These are phyloP conservation scores for Metschnikowia peoriensis DNA, from an alignment of 805 yeast species.

Conservation along the genomic window DNA sequence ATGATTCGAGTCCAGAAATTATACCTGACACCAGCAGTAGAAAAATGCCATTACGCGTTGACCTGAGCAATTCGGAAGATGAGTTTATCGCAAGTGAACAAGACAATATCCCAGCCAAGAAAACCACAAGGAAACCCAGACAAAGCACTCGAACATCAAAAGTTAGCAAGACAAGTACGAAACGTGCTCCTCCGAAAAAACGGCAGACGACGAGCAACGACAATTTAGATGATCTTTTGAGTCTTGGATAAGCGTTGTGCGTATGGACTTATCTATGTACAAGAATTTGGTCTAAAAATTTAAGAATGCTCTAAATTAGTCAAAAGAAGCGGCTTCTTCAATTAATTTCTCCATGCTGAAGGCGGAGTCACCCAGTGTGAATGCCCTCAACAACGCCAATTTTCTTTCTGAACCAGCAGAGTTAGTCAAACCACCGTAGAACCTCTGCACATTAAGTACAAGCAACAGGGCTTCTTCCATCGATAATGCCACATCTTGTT, in stretches of 20 bases:
- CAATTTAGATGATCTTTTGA: conserved; percentile 15
- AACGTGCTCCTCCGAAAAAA: conserved; percentile 3
- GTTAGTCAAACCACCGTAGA: conserved; percentile 65
- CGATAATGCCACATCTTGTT: conserved; percentile 63
- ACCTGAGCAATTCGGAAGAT: conserved; percentile 7
- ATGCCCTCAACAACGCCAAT: conserved; percentile 56
- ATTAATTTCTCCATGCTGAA: conserved; percentile 70
- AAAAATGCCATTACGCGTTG: neutral
- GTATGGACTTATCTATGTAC: neutral
- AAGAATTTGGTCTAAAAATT: neutral
- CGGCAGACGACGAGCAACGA: neutral
- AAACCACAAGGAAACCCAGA: conserved; percentile 1
- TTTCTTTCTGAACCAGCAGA: conserved; percentile 46
- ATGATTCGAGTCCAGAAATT: neutral
- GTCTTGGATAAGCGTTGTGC: conserved; percentile 8
- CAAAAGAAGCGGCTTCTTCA: conserved; percentile 60
- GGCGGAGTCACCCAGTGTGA: conserved; percentile 65
- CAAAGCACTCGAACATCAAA: neutral
- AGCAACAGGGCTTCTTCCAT: conserved; percentile 77
- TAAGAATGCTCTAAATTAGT: neutral
- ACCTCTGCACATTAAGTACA: conserved; percentile 73
- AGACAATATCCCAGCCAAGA: neutral
- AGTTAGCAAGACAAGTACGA: neutral
- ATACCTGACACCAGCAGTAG: neutral
- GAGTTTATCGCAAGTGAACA: conserved; percentile 7